These are phyloP conservation scores for Penicillium waksmanii DNA, from an alignment of 495 filamentous ascomycete species.

Conservation along the genomic window DNA sequence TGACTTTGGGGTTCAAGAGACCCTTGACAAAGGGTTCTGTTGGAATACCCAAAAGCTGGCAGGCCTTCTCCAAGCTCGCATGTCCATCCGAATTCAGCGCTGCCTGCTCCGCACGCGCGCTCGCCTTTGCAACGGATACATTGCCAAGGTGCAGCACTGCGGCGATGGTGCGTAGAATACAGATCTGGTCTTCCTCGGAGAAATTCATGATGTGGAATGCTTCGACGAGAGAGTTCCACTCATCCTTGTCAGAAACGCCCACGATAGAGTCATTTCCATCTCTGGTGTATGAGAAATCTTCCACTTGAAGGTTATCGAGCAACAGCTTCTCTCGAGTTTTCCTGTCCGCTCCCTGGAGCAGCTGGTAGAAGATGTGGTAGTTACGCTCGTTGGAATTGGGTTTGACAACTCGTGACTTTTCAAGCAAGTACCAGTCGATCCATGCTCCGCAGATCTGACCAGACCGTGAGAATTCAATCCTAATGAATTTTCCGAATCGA, in stretches of 20 bases:
- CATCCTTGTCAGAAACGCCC: constrained; percentile 87
- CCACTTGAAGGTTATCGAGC: constrained; percentile 69
- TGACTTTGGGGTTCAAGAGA: constrained; percentile 87
- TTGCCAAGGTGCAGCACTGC: constrained; percentile 95
- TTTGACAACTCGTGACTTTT: constrained; percentile 94
- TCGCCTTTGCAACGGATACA: constrained; percentile 85
- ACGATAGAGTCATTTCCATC: constrained; percentile 88
- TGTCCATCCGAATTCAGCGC: constrained; percentile 73
- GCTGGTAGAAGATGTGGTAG: constrained; percentile 98
- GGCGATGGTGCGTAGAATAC: constrained; percentile 85
- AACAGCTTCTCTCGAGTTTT: constrained; percentile 75
- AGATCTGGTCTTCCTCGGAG: constrained; percentile 78
- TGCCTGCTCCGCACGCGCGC: constrained; percentile 87
- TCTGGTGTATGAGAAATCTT: constrained; percentile 89
- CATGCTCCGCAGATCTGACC: constrained; percentile 95
- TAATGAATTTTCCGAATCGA: constrained; percentile 98
- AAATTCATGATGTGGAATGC: constrained; percentile 96
- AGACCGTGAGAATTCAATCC: constrained; percentile 89
- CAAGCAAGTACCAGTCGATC: constrained; percentile 97
- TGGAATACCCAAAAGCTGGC: constrained; percentile 81
- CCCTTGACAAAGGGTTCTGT: constrained; percentile 84
- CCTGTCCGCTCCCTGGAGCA: constrained; percentile 79
- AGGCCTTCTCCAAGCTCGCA: constrained; percentile 73
- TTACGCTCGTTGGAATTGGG: constrained; percentile 87
- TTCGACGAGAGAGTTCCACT: constrained; percentile 88